These are phyloP conservation scores for Raphanus raphanistrum DNA, from an alignment of 345 rosid genomes.

Conservation along the genomic window DNA sequence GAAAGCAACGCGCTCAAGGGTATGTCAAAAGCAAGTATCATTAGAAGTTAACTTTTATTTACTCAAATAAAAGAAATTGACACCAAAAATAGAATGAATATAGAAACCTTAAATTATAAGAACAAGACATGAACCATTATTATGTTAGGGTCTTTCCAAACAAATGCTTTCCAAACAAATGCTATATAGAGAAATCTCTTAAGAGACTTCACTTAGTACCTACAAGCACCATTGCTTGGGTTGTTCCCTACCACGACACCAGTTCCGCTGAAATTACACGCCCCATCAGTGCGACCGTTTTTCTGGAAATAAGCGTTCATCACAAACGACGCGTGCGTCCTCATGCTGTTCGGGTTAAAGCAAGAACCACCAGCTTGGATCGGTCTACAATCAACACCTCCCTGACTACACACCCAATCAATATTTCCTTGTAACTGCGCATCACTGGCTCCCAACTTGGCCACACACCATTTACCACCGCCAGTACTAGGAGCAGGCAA, in stretches of 20 bases:
- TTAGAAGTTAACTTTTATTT: neutral
- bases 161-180: conserved; percentile 32
- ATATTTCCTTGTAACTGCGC: conserved; percentile 57
- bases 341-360: conserved; percentile 52
- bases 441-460: conserved; percentile 45
- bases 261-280: conserved; percentile 55
- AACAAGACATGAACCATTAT: conserved; percentile 12
- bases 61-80: neutral
- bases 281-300: conserved; percentile 43
- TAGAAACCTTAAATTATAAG: conserved; percentile 11
- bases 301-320: conserved; percentile 72
- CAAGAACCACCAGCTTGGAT: conserved; percentile 76
- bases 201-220: conserved; percentile 10
- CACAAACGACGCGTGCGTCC: conserved; percentile 58
- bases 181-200: conserved; percentile 28
- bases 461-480: conserved; percentile 62
- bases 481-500: conserved; percentile 23
- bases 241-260: conserved; percentile 40
- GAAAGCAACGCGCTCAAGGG: neutral
- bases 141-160: conserved; percentile 14
- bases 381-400: conserved; percentile 71
- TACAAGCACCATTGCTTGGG: conserved; percentile 41
- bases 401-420: conserved; percentile 66
- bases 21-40: conserved; percentile 13
- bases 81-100: neutral